These are phyloP conservation scores for Sistotremastrum suecicum DNA, from an alignment of 768 basidiomycete species.

Conservation along the genomic window DNA sequence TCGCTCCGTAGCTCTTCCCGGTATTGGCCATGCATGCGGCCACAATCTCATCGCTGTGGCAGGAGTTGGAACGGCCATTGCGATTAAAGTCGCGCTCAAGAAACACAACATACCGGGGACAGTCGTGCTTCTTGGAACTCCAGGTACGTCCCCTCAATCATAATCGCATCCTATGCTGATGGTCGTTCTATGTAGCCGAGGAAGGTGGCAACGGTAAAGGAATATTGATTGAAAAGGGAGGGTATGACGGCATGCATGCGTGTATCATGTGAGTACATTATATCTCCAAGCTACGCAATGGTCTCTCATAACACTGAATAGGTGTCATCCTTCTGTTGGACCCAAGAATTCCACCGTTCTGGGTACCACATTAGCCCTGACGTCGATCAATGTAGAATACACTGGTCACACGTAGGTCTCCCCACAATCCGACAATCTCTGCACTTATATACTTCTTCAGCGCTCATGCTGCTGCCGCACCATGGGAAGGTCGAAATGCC, in stretches of 20 bases:
- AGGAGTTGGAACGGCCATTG: constrained; percentile 15
- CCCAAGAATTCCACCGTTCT: constrained; percentile 32
- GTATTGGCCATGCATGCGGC: constrained; percentile 16
- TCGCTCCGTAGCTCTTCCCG: constrained; percentile 18
- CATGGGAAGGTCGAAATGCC: constrained; percentile 82
- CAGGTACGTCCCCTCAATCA: constrained; percentile 15
- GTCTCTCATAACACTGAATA: constrained; percentile 15
- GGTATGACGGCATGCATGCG: constrained; percentile 67
- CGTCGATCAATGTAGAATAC: constrained; percentile 53
- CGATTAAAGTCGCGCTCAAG: constrained; percentile 11
- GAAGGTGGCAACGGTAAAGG: constrained; percentile 71
- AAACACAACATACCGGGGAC: constrained; percentile 13
- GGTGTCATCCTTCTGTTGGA: constrained; percentile 65
- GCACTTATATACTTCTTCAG: constrained; percentile 20
- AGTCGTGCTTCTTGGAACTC: constrained; percentile 15
- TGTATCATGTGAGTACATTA: constrained; percentile 49
- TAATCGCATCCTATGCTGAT: neutral
- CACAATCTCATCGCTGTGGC: constrained; percentile 13
- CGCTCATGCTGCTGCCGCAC: constrained; percentile 67
- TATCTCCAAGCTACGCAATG: neutral
- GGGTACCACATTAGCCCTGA: constrained; percentile 47
- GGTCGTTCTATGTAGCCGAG: constrained; percentile 32
- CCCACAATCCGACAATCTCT: constrained; percentile 1
- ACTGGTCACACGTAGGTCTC: constrained; percentile 52
- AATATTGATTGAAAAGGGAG: constrained; percentile 58